Conservation (phyloP, 2,329 filamentous ascomycete genomes). For the Ophiostoma angusticollis region DNA sequence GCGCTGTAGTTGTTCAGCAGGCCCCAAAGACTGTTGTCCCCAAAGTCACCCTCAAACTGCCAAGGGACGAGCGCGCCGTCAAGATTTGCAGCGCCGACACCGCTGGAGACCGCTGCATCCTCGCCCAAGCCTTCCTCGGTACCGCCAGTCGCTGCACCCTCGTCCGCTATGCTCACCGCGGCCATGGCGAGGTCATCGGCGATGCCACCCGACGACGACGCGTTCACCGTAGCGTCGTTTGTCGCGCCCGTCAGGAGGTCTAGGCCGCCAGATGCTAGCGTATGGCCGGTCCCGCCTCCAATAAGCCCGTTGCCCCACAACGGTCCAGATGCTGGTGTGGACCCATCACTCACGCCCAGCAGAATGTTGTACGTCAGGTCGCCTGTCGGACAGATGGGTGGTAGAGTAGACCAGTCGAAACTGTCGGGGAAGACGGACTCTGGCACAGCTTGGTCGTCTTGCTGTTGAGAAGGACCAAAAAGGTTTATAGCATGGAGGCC, state of each 20-base stretch:
- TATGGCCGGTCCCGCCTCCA: background rate
- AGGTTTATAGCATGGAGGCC: background rate
- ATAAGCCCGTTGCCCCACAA: conserved; percentile 1
- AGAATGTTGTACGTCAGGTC: conserved; percentile 46
- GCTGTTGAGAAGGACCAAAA: background rate
- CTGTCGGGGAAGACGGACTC: conserved; percentile 29
- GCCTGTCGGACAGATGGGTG: conserved; percentile 43
- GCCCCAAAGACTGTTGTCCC: conserved; percentile 42
- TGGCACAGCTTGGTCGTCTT: background rate
- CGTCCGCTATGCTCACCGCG: no score
- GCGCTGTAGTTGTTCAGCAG: conserved; percentile 37
- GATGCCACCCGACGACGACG: no score
- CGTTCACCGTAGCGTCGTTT: no score
- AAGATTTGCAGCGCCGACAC: no score
- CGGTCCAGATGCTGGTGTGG: conserved; percentile 13
- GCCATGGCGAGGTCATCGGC: no score
- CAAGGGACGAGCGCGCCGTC: conserved; percentile 19
- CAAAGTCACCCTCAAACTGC: conserved; percentile 44
- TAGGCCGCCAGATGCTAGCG: no score
- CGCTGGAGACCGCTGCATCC: no score
- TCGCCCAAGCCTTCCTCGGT: no score
- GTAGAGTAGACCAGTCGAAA: conserved; percentile 38
- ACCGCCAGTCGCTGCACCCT: no score
- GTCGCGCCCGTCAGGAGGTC: no score
- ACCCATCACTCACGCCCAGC: conserved; percentile 24